Conservation (phyloP, 2,329 filamentous ascomycete species). For the Ceratocystis harringtonii region DNA sequence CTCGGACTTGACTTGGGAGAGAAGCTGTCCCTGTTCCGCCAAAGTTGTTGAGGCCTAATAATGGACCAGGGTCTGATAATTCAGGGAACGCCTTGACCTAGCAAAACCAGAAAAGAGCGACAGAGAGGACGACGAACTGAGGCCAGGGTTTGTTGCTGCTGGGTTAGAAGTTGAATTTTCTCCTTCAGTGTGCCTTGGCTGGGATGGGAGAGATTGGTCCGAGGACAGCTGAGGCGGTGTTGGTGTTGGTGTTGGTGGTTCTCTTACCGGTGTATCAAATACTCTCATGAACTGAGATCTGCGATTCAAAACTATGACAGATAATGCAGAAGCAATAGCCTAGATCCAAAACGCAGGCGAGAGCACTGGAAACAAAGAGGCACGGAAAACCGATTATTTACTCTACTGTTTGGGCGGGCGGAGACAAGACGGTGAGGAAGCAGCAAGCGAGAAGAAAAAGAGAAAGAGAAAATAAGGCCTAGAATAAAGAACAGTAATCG, state of each 20-base stretch:
- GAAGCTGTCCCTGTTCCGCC: background rate
- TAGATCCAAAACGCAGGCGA: too few relatives aligned
- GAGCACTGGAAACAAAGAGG: too few relatives aligned
- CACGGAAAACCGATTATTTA: too few relatives aligned
- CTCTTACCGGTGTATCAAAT: too few relatives aligned
- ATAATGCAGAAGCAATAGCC: too few relatives aligned
- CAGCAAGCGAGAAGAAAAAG: background rate
- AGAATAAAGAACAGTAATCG: background rate
- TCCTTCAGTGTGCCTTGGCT: background rate
- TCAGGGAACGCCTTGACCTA: background rate
- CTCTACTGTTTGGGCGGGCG: too few relatives aligned
- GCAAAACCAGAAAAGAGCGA: background rate
- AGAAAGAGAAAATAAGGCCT: background rate
- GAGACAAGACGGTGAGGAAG: background rate
- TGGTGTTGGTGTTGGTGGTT: background rate
- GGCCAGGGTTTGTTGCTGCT: background rate
- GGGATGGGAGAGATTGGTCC: background rate
- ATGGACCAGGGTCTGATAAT: background rate
- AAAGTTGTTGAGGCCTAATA: conserved; percentile 3
- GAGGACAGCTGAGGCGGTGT: background rate
- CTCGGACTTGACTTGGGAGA: background rate
- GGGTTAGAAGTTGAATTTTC: background rate
- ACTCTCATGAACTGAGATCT: too few relatives aligned
- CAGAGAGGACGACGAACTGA: background rate
- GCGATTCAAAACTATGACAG: too few relatives aligned